These are phyloP conservation scores for Talaromyces nanjingensis DNA, from an alignment of 495 filamentous ascomycete genomes.

Conservation along the genomic window DNA sequence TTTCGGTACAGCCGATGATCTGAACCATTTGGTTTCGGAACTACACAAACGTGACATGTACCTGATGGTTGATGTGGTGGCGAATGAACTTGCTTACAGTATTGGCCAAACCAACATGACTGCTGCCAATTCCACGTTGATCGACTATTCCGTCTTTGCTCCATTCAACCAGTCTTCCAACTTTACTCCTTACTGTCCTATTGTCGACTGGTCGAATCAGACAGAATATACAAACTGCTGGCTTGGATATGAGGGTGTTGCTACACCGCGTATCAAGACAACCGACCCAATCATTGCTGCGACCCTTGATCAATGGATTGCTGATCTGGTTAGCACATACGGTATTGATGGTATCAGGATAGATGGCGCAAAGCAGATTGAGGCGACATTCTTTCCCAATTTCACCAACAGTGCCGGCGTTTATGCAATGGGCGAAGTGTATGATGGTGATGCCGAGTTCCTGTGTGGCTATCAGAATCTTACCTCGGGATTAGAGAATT, in stretches of 20 bases:
- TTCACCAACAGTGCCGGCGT: slow-evolving; percentile 52
- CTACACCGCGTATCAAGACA: slow-evolving; percentile 57
- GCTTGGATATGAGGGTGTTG: slow-evolving; percentile 48
- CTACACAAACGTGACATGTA: slow-evolving; percentile 33
- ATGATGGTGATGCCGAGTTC: slow-evolving; percentile 44
- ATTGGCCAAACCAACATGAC: slow-evolving; percentile 27
- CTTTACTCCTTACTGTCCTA: slow-evolving; percentile 53
- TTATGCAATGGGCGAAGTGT: slow-evolving; percentile 57
- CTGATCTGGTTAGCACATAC: slow-evolving; percentile 51
- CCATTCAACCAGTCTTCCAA: slow-evolving; percentile 54
- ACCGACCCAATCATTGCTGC: slow-evolving; percentile 42
- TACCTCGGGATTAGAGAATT: slow-evolving; percentile 55
- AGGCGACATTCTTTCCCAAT: slow-evolving; percentile 49
- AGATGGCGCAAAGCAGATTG: slow-evolving; percentile 59
- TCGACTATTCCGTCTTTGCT: slow-evolving; percentile 49
- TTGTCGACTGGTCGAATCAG: slow-evolving; percentile 32
- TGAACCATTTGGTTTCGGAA: slow-evolving; percentile 16
- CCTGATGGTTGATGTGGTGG: slow-evolving; percentile 63
- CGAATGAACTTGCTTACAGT: slow-evolving; percentile 59
- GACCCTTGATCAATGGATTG: slow-evolving; percentile 54
- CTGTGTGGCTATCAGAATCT: slow-evolving; percentile 49
- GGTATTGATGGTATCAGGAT: slow-evolving; percentile 63
- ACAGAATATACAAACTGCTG: slow-evolving; percentile 39
- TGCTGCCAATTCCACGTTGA: slow-evolving; percentile 11
- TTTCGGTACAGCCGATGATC: slow-evolving; percentile 19